Evolutionary conservation across 495 filamentous ascomycete genomes (phyloP).

Genomic region (Patellaria atrata): DNA sequence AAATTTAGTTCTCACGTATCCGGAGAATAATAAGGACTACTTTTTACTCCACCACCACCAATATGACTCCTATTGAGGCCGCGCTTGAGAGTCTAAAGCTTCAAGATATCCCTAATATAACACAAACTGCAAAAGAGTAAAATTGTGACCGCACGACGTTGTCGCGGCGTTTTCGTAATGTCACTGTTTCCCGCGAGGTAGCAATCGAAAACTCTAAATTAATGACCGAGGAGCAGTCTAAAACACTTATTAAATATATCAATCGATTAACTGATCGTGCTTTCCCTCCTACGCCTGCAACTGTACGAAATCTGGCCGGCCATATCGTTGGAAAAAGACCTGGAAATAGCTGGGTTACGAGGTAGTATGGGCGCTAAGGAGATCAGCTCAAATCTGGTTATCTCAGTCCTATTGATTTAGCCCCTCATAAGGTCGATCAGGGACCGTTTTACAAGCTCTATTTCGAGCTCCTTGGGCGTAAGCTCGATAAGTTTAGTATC

Average conservation of each 20-base stretch:
- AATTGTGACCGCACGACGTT: too few species aligned
- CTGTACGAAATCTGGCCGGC: constrained; percentile 4
- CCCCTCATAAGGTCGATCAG: constrained; percentile 1
- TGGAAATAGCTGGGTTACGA: not conserved
- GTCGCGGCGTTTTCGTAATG: too few species aligned
- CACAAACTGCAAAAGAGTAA: not conserved
- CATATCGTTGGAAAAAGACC: not conserved
- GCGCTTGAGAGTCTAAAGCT: not conserved
- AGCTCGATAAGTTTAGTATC: constrained; percentile 15
- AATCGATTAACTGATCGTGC: constrained; percentile 1
- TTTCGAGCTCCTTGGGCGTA: constrained; percentile 4
- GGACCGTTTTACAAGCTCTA: constrained; percentile 6
- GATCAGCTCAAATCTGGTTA: not conserved
- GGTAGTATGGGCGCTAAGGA: constrained; percentile 3
- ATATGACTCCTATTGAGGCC: constrained; percentile 4
- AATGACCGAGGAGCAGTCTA: too few species aligned
- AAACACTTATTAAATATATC: constrained; percentile 8
- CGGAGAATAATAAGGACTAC: too few species aligned
- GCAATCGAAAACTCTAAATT: too few species aligned
- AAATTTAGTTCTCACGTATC: too few species aligned
- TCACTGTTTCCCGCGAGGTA: too few species aligned
- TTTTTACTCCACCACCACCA: too few species aligned
- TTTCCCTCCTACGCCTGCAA: constrained; percentile 6
- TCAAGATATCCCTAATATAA: not conserved
- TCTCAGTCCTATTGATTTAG: constrained; percentile 1